These are phyloP conservation scores for Alisma plantagoaquatica DNA, from an alignment of 106 monocot genomes.

Conservation along the genomic window DNA sequence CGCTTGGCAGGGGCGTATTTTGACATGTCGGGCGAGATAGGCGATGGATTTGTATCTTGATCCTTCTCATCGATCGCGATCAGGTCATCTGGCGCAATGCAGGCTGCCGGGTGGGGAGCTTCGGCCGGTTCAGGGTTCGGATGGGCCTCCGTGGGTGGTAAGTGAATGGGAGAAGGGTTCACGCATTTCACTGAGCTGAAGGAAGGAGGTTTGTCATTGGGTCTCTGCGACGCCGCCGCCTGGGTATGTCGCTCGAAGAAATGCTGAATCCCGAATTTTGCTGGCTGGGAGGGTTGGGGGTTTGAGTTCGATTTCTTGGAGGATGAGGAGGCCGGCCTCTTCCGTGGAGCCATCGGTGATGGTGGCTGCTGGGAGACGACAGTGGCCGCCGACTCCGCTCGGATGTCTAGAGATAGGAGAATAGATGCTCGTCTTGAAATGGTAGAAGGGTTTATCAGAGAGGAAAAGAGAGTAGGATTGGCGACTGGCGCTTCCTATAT, in stretches of 20 bases:
- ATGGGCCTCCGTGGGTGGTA: constrained; percentile 9
- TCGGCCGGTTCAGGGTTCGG: background rate
- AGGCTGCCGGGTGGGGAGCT: background rate
- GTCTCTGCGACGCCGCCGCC: no score
- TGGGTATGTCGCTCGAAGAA: constrained; percentile 96
- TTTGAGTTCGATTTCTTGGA: constrained; percentile 37
- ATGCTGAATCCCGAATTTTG: constrained; percentile 97
- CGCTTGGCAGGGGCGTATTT: constrained; percentile 50
- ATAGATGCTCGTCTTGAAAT: background rate
- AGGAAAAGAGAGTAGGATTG: background rate
- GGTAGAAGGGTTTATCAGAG: background rate
- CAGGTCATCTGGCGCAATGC: background rate
- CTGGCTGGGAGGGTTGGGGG: constrained; percentile 43
- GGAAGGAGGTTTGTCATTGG: no score
- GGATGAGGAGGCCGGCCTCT: constrained; percentile 26
- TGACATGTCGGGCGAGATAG: constrained; percentile 61
- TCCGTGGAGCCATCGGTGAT: constrained; percentile 66
- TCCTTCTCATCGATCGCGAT: constrained; percentile 7
- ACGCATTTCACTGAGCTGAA: no score
- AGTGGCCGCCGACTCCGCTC: background rate
- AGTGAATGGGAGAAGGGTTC: no score
- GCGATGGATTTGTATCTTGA: constrained; percentile 21
- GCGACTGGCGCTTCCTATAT: no score
- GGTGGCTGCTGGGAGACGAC: constrained; percentile 11
- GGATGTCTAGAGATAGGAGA: background rate